Base-by-base conservation (phyloP, 495 filamentous ascomycete genomes). In the Elaphomyces granulatus region DNA sequence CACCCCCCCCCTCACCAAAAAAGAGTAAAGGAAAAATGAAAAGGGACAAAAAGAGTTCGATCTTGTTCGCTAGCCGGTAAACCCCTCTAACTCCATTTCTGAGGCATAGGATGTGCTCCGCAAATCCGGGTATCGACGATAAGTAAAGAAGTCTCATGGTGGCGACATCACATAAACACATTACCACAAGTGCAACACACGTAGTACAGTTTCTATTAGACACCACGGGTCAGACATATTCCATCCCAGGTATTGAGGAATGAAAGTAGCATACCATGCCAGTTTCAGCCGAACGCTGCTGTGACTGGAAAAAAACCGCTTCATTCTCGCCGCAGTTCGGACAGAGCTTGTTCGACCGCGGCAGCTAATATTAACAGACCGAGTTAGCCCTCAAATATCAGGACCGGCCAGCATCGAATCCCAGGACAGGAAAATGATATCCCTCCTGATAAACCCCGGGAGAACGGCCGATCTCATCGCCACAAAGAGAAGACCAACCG, bases 221-320 rank as follows among this genome's bases (percentile, higher is more conserved):
- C 17, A 30, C 10, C 1, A 36, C 14, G 21, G 20, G 43, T 40
- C 38, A 37, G 20, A 33, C 15, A 18, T 33, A 33, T 15, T 32
- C 31, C 6, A 17, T 2, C 20, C 14, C 34, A 8, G 16, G 20
- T 36, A 10, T 12, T 21, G 9, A 38, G 37, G 18, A 36, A 17
- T 20, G 20, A 21, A 38, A 28, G 26, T 20, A 46, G 32, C 10
- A 34, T 54, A 96, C 90, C 90, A 98, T 98, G 60, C 92, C 92
- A 7, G 92, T 98, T 58, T 95, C 87, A 10, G 86, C 81, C 37
- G 80, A 92, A 52, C 92, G 79, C 66, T 95, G 87, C 56, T 96
- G 90, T 31, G 86, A 94, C 65, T 98, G 90, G 69, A 96, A 98
- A 61, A 92, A 98, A 33, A 98, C 92, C 1, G 84, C 82, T 59